phyloP scores from a whole-genome alignment of 2,329 filamentous ascomycete species.

The Neonectria hederae region DNA sequence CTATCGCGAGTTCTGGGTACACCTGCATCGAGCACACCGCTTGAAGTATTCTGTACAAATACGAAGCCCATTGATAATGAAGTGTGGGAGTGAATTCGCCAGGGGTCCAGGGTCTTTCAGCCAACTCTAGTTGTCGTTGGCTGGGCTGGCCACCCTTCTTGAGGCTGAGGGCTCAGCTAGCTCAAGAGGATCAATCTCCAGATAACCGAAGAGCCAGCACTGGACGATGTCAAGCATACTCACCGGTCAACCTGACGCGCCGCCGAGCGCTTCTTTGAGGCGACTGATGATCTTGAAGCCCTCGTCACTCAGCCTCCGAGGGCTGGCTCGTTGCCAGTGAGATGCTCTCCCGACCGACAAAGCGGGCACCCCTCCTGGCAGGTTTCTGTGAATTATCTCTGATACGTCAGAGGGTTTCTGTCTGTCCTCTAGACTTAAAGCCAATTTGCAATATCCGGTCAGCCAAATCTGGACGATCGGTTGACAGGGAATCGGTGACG shows the following conservation, averaged over 20 bases:
- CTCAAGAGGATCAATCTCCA: not conserved
- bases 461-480: not conserved
- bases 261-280: not conserved
- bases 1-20: not conserved
- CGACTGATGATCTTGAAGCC: not conserved
- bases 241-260: not conserved
- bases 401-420: not conserved
- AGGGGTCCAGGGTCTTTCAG: not conserved
- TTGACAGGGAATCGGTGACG: not conserved
- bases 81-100: not conserved
- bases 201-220: not conserved
- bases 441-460: not conserved
- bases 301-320: not conserved
- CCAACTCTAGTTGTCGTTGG: not conserved
- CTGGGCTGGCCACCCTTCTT: not conserved
- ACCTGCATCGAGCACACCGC: not conserved
- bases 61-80: not conserved
- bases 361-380: not conserved
- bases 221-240: not conserved
- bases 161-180: not conserved
- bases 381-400: not conserved
- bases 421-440: not conserved
- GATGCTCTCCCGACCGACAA: not conserved
- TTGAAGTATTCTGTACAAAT: not conserved
- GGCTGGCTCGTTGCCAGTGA: not conserved